Percentiles rank a stretch among this genome's conserved stretches.
These are phyloP conservation scores for Rhizomucor pusillus DNA, from an alignment of 371 early-diverging fungal species.

Conservation along the genomic window DNA sequence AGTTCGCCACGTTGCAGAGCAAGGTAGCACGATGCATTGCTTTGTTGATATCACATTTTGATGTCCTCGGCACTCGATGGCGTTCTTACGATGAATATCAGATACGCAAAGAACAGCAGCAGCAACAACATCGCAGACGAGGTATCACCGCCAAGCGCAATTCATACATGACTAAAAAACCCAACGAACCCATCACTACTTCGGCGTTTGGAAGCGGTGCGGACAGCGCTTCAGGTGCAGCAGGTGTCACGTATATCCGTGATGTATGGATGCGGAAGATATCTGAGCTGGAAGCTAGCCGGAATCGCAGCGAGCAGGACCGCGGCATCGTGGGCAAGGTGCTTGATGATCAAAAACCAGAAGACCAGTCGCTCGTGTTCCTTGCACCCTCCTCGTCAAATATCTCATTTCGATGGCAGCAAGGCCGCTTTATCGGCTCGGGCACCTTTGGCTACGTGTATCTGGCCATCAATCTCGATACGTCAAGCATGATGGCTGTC, in stretches of 20 bases:
- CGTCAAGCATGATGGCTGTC: conserved; percentile 87
- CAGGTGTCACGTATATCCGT: conserved; percentile 44
- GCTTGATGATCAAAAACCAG: conserved; percentile 71
- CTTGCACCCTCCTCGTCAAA: conserved; percentile 74
- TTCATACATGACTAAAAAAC: conserved; percentile 31
- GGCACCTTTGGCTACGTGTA: conserved; percentile 89
- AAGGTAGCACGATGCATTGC: conserved; percentile 80
- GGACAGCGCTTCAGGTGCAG: conserved; percentile 7
- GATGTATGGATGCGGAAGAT: conserved; percentile 57
- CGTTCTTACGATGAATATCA: conserved; percentile 16
- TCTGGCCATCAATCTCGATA: conserved; percentile 79
- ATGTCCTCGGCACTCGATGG: conserved; percentile 67
- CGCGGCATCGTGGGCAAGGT: conserved; percentile 73
- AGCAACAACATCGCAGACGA: conserved; percentile 35
- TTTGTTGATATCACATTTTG: conserved; percentile 79
- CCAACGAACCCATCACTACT: conserved; percentile 28
- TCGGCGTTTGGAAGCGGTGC: conserved; percentile 32
- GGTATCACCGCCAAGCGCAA: conserved; percentile 33
- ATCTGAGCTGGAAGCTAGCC: conserved; percentile 43
- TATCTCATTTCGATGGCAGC: conserved; percentile 83
- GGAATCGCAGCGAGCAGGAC: conserved; percentile 51
- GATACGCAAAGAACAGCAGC: conserved; percentile 32
- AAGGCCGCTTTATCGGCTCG: conserved; percentile 81
- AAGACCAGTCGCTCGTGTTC: conserved; percentile 73
- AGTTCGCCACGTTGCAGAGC: conserved; percentile 64